Percentiles rank a stretch among this genome's conserved stretches.
Conservation (phyloP, 108 stramenopile genomes). For the Pseudonitzschia multiseries region DNA sequence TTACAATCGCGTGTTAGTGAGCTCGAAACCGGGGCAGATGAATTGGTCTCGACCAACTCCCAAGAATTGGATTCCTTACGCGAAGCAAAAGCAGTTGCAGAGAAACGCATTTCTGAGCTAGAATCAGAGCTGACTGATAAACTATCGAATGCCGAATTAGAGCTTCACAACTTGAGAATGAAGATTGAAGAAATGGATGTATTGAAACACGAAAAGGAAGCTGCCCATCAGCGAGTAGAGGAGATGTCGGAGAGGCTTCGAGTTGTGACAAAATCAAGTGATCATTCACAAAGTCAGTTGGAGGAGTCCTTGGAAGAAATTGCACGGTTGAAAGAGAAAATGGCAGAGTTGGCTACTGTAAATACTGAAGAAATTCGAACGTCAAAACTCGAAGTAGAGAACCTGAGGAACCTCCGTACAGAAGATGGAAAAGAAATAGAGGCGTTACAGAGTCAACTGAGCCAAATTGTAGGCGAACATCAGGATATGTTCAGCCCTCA, state of each 20-base stretch:
- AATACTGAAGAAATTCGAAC: conserved; percentile 17
- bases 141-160: conserved; percentile 9
- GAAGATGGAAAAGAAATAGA: conserved; percentile 23
- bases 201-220: conserved; percentile 20
- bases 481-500: not conserved
- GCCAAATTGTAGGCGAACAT: not conserved
- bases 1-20: conserved; percentile 6
- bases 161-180: not conserved
- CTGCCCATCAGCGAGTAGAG: not conserved
- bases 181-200: not conserved
- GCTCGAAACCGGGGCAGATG: conserved; percentile 12
- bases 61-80: conserved; percentile 1
- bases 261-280: not conserved
- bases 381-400: conserved; percentile 21
- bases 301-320: conserved; percentile 4
- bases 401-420: conserved; percentile 14
- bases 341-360: conserved; percentile 11
- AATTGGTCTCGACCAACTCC: not conserved
- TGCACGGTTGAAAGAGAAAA: conserved; percentile 10
- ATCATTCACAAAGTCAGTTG: conserved; percentile 5
- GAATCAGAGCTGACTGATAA: not conserved
- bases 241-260: conserved; percentile 14
- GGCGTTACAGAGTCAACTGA: not conserved
- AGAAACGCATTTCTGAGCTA: not conserved
- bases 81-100: conserved; percentile 8